These are phyloP conservation scores for Calonectria pseudoreteaudii DNA, from an alignment of 2,329 filamentous ascomycete species.

Conservation along the genomic window DNA sequence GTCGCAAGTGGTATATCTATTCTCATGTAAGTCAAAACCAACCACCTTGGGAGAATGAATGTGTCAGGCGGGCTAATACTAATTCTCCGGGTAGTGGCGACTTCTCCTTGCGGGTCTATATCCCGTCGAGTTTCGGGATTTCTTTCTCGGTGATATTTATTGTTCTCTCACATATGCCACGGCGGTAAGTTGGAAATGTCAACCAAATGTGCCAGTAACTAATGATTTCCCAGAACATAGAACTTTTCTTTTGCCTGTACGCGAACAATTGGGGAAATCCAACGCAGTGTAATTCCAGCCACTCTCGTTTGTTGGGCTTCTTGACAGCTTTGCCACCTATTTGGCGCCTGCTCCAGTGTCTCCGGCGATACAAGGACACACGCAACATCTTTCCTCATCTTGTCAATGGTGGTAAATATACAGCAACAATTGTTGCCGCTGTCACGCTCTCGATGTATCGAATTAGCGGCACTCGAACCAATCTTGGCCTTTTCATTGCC, in stretches of 20 bases:
- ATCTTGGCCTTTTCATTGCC: constrained; percentile 80
- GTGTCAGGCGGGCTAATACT: neutral
- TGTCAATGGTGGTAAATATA: constrained; percentile 92
- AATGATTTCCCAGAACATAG: constrained; percentile 75
- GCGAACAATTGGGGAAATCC: constrained; percentile 81
- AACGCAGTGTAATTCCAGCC: constrained; percentile 82
- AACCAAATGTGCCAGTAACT: constrained; percentile 7
- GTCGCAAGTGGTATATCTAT: constrained; percentile 87
- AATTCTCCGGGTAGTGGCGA: constrained; percentile 72
- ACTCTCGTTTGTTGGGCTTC: constrained; percentile 88
- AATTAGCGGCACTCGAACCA: constrained; percentile 68
- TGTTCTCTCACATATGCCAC: constrained; percentile 94
- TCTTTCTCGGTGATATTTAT: constrained; percentile 98
- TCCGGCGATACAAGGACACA: constrained; percentile 90
- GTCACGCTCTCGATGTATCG: constrained; percentile 86
- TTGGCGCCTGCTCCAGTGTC: constrained; percentile 90
- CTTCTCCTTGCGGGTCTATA: constrained; percentile 87
- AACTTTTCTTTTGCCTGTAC: constrained; percentile 95
- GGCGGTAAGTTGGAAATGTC: constrained; percentile 70
- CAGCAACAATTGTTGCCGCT: constrained; percentile 84
- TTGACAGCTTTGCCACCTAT: constrained; percentile 85
- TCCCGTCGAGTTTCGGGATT: constrained; percentile 95
- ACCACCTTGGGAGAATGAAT: too few relatives aligned
- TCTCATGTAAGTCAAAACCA: constrained; percentile 76
- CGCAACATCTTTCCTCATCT: constrained; percentile 91